A percentile compares a stretch with the other conserved stretches of the same genome.
Evolutionary conservation across 345 rosid genomes (phyloP).

Genomic region (Hypericum androsaemum): DNA sequence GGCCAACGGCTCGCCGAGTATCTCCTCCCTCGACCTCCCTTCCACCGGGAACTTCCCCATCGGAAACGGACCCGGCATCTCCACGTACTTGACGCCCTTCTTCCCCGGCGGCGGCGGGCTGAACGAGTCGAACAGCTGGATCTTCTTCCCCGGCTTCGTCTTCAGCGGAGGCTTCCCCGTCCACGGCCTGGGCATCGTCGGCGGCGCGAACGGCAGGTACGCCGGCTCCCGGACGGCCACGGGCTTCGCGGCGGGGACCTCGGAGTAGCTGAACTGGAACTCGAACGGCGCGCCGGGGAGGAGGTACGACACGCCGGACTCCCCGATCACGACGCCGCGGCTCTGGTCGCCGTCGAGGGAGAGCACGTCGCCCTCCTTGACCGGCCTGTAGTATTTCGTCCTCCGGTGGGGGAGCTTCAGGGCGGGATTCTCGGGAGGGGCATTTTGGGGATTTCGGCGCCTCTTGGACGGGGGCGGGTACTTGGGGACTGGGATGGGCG

Average conservation of each 20-base stretch:
- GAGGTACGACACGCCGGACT: constrained; percentile 74
- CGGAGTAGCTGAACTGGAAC: constrained; percentile 88
- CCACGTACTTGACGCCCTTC: constrained; percentile 52
- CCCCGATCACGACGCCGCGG: constrained; percentile 59
- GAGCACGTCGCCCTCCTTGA: constrained; percentile 45
- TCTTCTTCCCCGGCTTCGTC: constrained; percentile 53
- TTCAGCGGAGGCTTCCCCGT: constrained; percentile 95
- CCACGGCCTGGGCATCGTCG: constrained; percentile 95
- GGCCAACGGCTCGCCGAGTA: constrained; percentile 75
- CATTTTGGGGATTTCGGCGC: constrained; percentile 11
- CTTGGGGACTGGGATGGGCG: constrained; percentile 68
- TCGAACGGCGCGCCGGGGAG: constrained; percentile 94
- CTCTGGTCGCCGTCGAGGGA: constrained; percentile 40
- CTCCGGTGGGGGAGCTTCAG: constrained; percentile 55
- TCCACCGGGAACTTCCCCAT: constrained; percentile 61
- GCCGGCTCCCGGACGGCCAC: constrained; percentile 91
- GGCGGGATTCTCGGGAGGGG: constrained; percentile 41
- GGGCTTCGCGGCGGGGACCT: constrained; percentile 73
- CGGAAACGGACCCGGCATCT: constrained; percentile 61
- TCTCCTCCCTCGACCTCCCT: constrained; percentile 50
- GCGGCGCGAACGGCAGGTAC: constrained; percentile 84
- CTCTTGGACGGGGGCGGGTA: constrained; percentile 43
- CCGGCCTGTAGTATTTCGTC: constrained; percentile 65
- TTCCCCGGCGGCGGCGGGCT: constrained; percentile 51
- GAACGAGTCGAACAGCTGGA: constrained; percentile 69